Evolutionary conservation across 2,329 filamentous ascomycete species (phyloP).

Genomic region (Kalaharituber pfeilii): DNA sequence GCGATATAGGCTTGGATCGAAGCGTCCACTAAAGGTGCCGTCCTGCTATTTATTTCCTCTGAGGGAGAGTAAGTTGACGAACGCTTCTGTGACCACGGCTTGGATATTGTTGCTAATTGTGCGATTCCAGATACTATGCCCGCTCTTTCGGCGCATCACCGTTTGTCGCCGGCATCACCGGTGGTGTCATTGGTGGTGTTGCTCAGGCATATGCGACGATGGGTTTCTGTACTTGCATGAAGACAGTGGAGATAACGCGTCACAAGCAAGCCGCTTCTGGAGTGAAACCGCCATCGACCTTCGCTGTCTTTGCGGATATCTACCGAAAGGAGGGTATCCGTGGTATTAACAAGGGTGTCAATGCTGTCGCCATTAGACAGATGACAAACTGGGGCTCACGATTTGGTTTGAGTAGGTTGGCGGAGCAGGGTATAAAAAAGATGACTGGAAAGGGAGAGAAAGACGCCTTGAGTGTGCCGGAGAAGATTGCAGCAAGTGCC

Average conservation of each 20-base stretch:
- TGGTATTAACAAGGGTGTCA: slow-evolving; percentile 97
- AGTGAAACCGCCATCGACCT: slow-evolving; percentile 73
- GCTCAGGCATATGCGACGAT: slow-evolving; percentile 98
- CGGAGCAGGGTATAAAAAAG: slow-evolving; percentile 71
- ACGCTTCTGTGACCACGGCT: background rate
- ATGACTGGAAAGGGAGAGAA: slow-evolving; percentile 60
- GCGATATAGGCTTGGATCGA: slow-evolving; percentile 72
- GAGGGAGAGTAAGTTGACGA: slow-evolving; percentile 55
- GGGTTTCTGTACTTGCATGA: slow-evolving; percentile 99
- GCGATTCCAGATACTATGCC: slow-evolving; percentile 49
- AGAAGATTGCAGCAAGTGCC: slow-evolving; percentile 78
- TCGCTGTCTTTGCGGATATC: slow-evolving; percentile 91
- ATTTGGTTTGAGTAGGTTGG: slow-evolving; percentile 82
- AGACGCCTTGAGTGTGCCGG: slow-evolving; percentile 57
- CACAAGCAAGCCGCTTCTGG: slow-evolving; percentile 78
- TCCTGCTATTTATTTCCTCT: slow-evolving; percentile 95
- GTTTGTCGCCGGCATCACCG: slow-evolving; percentile 74
- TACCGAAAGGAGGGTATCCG: slow-evolving; percentile 84
- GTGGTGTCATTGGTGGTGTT: slow-evolving; percentile 85
- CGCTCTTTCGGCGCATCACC: slow-evolving; percentile 65
- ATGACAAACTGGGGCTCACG: slow-evolving; percentile 99
- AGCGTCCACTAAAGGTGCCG: slow-evolving; percentile 96
- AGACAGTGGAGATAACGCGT: slow-evolving; percentile 99
- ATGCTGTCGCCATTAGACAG: slow-evolving; percentile 94
- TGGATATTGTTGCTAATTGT: slow-evolving; percentile 4